Percentiles rank a stretch among this genome's conserved stretches.
phyloP scores from a whole-genome alignment of 2,329 filamentous ascomycete species.

The Paecilomyces niveus region DNA sequence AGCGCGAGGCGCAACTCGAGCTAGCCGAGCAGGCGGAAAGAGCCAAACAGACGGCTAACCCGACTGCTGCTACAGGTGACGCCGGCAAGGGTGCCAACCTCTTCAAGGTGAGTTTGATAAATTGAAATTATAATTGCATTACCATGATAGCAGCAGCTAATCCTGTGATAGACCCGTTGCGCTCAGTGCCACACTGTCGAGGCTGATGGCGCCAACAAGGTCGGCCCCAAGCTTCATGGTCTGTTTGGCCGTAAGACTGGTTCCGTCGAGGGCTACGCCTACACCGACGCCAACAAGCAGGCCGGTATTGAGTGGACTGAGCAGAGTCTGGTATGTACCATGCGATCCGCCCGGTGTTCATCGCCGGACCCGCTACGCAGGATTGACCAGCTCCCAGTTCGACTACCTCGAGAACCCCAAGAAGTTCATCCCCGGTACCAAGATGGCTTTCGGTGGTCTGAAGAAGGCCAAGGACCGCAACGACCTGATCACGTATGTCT shows the following conservation, averaged over 20 bases:
- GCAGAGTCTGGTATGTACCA: conserved; percentile 62
- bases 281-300: conserved; percentile 99
- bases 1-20: conserved; percentile 17
- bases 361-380: not conserved
- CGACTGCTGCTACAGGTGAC: conserved; percentile 57
- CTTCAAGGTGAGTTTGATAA: conserved; percentile 63
- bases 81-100: conserved; percentile 94
- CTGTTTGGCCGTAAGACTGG: conserved; percentile 96
- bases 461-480: conserved; percentile 99
- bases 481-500: conserved; percentile 88
- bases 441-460: conserved; percentile 99
- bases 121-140: not conserved
- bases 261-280: conserved; percentile 83
- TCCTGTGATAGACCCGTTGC: conserved; percentile 64
- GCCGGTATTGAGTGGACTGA: conserved; percentile 89
- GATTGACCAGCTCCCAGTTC: conserved; percentile 52
- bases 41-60: conserved; percentile 20
- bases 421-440: conserved; percentile 99
- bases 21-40: conserved; percentile 11
- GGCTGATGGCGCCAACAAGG: conserved; percentile 88
- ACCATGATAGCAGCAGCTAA: conserved; percentile 6
- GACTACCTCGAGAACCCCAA: conserved; percentile 99
- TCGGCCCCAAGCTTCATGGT: conserved; percentile 93
- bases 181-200: conserved; percentile 98
- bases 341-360: conserved; percentile 18